These are phyloP conservation scores for Cyathus striatus DNA, from an alignment of 768 basidiomycete species.

Conservation along the genomic window DNA sequence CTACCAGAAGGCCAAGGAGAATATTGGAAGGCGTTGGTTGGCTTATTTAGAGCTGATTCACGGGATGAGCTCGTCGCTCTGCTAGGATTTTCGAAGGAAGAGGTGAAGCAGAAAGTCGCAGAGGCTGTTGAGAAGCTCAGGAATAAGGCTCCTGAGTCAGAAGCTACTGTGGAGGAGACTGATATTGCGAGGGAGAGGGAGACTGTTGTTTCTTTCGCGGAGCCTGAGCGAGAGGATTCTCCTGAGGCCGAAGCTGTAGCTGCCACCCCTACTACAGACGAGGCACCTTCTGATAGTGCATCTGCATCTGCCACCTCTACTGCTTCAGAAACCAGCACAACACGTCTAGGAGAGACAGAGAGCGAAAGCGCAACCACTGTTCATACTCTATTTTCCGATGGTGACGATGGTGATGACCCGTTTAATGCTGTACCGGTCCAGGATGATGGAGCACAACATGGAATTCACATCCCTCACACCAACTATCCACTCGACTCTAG, in stretches of 20 bases:
- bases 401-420: conserved; percentile 62
- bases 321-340: conserved; percentile 55
- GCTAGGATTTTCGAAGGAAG: conserved; percentile 88
- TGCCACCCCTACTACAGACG: no score
- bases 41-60: conserved; percentile 85
- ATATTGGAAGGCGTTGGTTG: conserved; percentile 85
- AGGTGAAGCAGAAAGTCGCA: conserved; percentile 72
- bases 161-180: conserved; percentile 28
- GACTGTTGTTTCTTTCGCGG: conserved; percentile 80
- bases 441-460: conserved; percentile 29
- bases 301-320: no score
- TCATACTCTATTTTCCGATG: conserved; percentile 84
- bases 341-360: conserved; percentile 54
- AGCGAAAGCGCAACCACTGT: conserved; percentile 82
- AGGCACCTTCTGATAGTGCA: no score
- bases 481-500: conserved; percentile 82
- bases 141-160: conserved; percentile 28
- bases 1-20: conserved; percentile 27
- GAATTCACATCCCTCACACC: conserved; percentile 68
- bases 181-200: conserved; percentile 50
- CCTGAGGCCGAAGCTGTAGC: conserved; percentile 35
- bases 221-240: conserved; percentile 57
- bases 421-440: conserved; percentile 76
- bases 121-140: conserved; percentile 79
- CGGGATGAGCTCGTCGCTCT: conserved; percentile 86